Evolutionary conservation across 306 rosid species (phyloP).

Genomic region (Corylus americana): DNA sequence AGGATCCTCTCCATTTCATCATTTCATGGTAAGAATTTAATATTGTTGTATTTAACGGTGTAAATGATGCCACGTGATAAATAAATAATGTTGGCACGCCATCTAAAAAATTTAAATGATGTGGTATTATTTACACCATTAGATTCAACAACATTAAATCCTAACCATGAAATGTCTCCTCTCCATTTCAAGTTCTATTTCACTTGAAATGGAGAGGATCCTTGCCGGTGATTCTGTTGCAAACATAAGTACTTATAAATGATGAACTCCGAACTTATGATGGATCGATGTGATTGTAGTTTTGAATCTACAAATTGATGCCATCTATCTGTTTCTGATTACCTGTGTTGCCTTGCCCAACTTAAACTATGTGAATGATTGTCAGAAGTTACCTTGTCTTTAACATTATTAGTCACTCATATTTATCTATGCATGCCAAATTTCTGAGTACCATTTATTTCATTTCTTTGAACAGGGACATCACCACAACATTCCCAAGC

Average conservation of each 20-base stretch:
- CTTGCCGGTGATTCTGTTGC: background rate
- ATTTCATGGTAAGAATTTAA: no score
- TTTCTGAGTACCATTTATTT: background rate
- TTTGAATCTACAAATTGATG: background rate
- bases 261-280: background rate
- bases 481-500: slow-evolving; percentile 94
- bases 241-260: background rate
- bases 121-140: no score
- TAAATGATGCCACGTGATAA: no score
- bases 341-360: background rate
- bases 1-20: no score
- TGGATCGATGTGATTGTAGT: background rate
- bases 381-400: background rate
- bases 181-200: no score
- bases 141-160: no score
- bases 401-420: background rate
- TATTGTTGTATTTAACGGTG: no score
- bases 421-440: background rate
- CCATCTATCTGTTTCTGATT: background rate
- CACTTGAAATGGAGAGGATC: no score
- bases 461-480: slow-evolving; percentile 65
- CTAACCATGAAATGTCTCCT: no score
- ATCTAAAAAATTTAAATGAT: no score
- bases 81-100: no score
- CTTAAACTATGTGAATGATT: background rate